Percentiles rank a stretch among this genome's conserved stretches.
phyloP scores from a whole-genome alignment of 176 grass and related monocot species.

The Avena eriantha region DNA sequence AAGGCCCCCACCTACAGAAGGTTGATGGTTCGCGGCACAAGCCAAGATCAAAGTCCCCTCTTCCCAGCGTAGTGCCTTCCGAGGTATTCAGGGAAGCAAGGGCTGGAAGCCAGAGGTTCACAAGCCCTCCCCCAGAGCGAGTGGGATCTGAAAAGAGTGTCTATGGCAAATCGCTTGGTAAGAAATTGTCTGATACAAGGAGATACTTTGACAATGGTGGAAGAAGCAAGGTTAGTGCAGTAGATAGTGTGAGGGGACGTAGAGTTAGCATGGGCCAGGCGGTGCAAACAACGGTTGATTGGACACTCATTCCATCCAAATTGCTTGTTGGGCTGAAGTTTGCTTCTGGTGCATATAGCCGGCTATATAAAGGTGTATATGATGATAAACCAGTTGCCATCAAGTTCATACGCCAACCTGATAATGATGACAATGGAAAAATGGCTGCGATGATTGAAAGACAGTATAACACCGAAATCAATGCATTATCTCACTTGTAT shows the following conservation, averaged over 20 bases:
- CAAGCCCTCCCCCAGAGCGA: constrained; percentile 66
- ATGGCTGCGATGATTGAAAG: constrained; percentile 63
- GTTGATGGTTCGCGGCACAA: constrained; percentile 23
- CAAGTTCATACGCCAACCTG: constrained; percentile 70
- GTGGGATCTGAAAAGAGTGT: constrained; percentile 65
- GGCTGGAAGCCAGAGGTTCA: constrained; percentile 54
- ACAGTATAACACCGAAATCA: constrained; percentile 76
- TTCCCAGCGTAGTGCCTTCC: constrained; percentile 42
- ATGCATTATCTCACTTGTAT: constrained; percentile 66
- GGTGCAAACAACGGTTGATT: constrained; percentile 54
- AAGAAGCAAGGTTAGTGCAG: constrained; percentile 58
- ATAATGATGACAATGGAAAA: constrained; percentile 58
- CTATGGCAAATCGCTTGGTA: constrained; percentile 59
- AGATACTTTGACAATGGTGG: too few relatives aligned
- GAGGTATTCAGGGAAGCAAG: constrained; percentile 63
- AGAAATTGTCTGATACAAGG: constrained; percentile 30
- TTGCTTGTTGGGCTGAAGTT: constrained; percentile 64
- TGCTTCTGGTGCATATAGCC: constrained; percentile 69
- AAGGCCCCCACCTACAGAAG: constrained; percentile 31
- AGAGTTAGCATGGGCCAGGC: constrained; percentile 46
- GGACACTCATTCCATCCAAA: constrained; percentile 60
- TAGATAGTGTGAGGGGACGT: constrained; percentile 33
- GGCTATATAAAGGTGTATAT: constrained; percentile 65
- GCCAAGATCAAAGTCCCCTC: constrained; percentile 58
- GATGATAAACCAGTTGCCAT: constrained; percentile 75